These are phyloP conservation scores for Rhodotorula sp. DNA, from an alignment of 1,284 basidiomycete genomes.

Conservation along the genomic window DNA sequence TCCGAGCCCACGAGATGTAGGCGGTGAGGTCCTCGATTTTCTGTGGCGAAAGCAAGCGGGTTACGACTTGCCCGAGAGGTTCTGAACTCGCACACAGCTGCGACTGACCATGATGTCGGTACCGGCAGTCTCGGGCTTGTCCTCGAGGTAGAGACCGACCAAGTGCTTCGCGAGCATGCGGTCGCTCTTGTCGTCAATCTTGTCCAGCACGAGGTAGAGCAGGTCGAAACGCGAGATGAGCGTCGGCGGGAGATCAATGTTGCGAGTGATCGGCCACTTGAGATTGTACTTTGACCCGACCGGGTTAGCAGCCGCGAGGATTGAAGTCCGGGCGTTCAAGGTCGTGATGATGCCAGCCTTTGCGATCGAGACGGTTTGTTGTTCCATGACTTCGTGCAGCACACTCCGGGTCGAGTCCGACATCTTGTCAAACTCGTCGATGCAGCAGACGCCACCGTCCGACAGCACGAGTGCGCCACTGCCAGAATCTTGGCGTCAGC, in stretches of 20 bases:
- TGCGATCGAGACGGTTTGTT: slow-evolving; percentile 99
- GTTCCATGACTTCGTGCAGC: slow-evolving; percentile 99
- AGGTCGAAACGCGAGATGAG: slow-evolving; percentile 97
- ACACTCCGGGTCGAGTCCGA: slow-evolving; percentile 93
- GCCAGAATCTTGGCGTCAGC: slow-evolving; percentile 52
- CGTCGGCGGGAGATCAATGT: slow-evolving; percentile 81
- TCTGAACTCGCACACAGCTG: too few relatives aligned
- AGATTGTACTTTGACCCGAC: slow-evolving; percentile 86
- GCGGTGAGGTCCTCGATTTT: slow-evolving; percentile 84
- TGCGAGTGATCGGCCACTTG: slow-evolving; percentile 50
- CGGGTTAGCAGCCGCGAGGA: slow-evolving; percentile 94
- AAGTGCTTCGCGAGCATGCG: slow-evolving; percentile 89
- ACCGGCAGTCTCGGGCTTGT: slow-evolving; percentile 67
- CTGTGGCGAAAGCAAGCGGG: slow-evolving; percentile 51
- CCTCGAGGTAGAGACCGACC: slow-evolving; percentile 90
- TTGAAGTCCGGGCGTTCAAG: slow-evolving; percentile 93
- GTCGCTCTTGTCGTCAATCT: slow-evolving; percentile 85
- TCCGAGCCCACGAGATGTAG: slow-evolving; percentile 90
- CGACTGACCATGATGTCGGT: slow-evolving; percentile 72
- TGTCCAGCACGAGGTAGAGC: slow-evolving; percentile 94
- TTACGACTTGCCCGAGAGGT: neutral
- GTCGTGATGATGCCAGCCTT: slow-evolving; percentile 99
- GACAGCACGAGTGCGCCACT: slow-evolving; percentile 88
- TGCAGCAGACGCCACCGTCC: slow-evolving; percentile 98
- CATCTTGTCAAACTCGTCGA: slow-evolving; percentile 99